Evolutionary conservation across 805 yeast species (phyloP), one percentile per base, ranked within the genome.

Genomic region (Yarrowia osloensis): DNA sequence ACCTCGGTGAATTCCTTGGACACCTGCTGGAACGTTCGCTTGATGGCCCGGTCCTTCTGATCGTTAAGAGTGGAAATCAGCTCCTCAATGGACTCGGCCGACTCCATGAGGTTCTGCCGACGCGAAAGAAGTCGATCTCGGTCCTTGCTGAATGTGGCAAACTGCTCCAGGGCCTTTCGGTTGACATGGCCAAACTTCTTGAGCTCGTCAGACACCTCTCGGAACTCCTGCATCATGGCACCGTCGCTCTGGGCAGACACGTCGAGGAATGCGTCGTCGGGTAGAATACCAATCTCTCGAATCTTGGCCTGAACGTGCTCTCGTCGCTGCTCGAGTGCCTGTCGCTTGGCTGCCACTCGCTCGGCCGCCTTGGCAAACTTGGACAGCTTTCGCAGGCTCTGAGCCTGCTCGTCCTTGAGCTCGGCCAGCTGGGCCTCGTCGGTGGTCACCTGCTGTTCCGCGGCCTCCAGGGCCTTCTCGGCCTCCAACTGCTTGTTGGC

Each of bases 101-200:
- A 90, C 46, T 79, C 81, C 26, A 85, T 88, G 40, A 94, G 80
- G 69, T 91, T 97, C 19, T 78, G 79, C 40, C 89, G 83, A 72
- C 98, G 85, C 26, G 78, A 79, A 0, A 82, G 82, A 68, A 94
- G 79, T 4, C 86, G 88, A 57, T 85, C 88, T 66, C 89, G 82
- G 75, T 93, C 95, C 68, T 83, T 85, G 21, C 89, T 84, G 74
- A 91, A 92, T 46, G 85, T 86, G 61, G 82, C 78, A 73, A 83
- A 90, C 74, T 93, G 97, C 72, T 93, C 98, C 70, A 89, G 80
- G 0, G 98, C 97, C 73, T 91, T 90, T 74, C 89, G 89, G 78
- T 94, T 94, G 61, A 95, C 89, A 75, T 91, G 96, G 26, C 85
- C 84, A 74, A 85, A 88, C 71, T 84, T 81, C 50, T 85, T 83